Conservation (phyloP, 1,284 basidiomycete genomes). For the Microbotryum intermedium region DNA sequence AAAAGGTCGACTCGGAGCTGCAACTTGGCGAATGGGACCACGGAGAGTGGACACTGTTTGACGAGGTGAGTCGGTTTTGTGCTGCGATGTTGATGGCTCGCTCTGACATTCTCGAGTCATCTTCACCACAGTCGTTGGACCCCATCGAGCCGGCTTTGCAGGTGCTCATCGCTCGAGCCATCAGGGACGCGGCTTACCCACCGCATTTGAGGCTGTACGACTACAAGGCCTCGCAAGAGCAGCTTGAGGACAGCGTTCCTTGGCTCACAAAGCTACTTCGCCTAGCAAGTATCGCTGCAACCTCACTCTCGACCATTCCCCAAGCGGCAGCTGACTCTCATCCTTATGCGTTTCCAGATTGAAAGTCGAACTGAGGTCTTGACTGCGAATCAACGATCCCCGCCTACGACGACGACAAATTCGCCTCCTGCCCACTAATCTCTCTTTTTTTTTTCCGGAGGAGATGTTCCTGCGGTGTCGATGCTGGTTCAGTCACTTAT, state of each 20-base stretch:
- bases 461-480: too few species aligned
- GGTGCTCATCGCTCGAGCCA: conserved; percentile 22
- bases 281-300: too few species aligned
- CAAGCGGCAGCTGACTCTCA: too few species aligned
- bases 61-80: conserved; percentile 3
- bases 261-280: conserved; percentile 17
- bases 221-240: conserved; percentile 4
- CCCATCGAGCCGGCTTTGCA: conserved; percentile 18
- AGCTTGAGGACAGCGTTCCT: conserved; percentile 12
- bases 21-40: conserved; percentile 18
- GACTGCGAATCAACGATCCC: too few species aligned
- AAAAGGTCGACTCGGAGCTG: conserved; percentile 13
- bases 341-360: too few species aligned
- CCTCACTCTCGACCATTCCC: too few species aligned
- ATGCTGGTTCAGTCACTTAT: too few species aligned
- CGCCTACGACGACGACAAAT: too few species aligned
- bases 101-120: not conserved
- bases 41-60: conserved; percentile 16
- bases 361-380: too few species aligned
- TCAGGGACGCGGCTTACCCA: conserved; percentile 19
- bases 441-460: too few species aligned
- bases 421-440: too few species aligned
- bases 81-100: not conserved
- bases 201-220: conserved; percentile 10
- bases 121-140: conserved; percentile 6